Evolutionary conservation across 148 eudicot species (phyloP).

Genomic region (Persicaria maculosa): DNA sequence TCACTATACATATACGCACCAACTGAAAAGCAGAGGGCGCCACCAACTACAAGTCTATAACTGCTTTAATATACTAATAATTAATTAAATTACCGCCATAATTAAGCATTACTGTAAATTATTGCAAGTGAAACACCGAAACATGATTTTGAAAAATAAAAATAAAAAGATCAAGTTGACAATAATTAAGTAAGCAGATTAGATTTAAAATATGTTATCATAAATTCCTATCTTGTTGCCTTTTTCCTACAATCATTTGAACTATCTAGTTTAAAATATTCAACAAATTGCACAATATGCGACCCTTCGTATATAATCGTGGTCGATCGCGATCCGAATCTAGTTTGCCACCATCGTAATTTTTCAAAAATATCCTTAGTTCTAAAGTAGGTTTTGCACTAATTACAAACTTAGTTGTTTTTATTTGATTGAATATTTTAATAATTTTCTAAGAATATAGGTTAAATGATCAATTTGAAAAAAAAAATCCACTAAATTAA

Average conservation of each 20-base stretch:
- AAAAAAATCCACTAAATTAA: too few species aligned
- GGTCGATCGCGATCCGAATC: constrained; percentile 1
- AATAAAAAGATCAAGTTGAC: background rate
- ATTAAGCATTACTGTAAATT: constrained; percentile 3
- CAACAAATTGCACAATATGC: background rate
- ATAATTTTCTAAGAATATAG: too few species aligned
- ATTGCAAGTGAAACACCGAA: background rate
- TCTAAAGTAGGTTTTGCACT: constrained; percentile 8
- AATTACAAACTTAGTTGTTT: constrained; percentile 1
- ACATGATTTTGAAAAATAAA: background rate
- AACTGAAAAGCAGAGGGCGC: background rate
- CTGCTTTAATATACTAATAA: background rate
- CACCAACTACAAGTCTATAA: background rate
- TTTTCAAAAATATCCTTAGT: constrained; percentile 7
- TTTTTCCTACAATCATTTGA: constrained; percentile 10
- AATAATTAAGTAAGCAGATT: background rate
- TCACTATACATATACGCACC: background rate
- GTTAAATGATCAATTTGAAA: too few species aligned
- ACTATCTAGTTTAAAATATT: background rate
- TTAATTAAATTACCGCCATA: constrained; percentile 10
- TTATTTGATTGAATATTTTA: too few species aligned
- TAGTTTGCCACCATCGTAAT: background rate
- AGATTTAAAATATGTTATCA: constrained; percentile 4
- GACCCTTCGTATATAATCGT: background rate
- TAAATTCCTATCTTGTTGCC: constrained; percentile 4